Conservation (phyloP, 305 asterid genomes). For the Fraxinus ornus region DNA sequence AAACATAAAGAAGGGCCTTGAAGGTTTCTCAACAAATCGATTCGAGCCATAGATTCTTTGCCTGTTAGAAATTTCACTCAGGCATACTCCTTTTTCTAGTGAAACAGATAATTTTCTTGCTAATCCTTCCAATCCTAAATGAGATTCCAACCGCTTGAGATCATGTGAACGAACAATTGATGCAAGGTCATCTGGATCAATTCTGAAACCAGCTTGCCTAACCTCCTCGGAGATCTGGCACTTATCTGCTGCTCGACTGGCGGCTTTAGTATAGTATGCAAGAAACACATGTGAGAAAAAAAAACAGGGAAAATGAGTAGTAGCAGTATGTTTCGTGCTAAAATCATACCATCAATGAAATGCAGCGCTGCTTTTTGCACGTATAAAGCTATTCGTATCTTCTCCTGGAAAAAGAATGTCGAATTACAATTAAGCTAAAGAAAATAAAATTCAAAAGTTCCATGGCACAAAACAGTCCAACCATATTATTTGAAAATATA, state of each 20-base stretch:
- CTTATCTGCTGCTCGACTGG: constrained; percentile 30
- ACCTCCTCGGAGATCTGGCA: constrained; percentile 45
- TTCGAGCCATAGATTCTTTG: constrained; percentile 57
- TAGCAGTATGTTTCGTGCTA: constrained; percentile 5
- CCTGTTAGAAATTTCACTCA: constrained; percentile 39
- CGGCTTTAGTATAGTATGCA: constrained; percentile 33
- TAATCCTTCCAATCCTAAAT: constrained; percentile 58
- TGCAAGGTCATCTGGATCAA: constrained; percentile 68
- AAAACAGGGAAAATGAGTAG: constrained; percentile 20
- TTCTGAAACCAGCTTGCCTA: constrained; percentile 48
- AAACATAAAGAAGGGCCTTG: constrained; percentile 64
- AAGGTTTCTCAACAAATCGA: constrained; percentile 58
- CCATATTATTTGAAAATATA: background rate
- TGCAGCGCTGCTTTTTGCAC: constrained; percentile 82
- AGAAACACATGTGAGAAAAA: background rate
- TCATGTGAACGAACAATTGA: constrained; percentile 61
- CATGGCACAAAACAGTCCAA: background rate
- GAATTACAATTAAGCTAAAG: background rate
- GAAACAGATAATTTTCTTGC: constrained; percentile 52
- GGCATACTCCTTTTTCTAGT: constrained; percentile 49
- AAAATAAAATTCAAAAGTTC: background rate
- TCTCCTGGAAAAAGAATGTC: constrained; percentile 48
- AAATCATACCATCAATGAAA: constrained; percentile 65
- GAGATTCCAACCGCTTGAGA: constrained; percentile 42
- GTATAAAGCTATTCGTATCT: constrained; percentile 64